Base-by-base conservation (phyloP, 495 filamentous ascomycete species). In the Glarea lozoyensis region DNA sequence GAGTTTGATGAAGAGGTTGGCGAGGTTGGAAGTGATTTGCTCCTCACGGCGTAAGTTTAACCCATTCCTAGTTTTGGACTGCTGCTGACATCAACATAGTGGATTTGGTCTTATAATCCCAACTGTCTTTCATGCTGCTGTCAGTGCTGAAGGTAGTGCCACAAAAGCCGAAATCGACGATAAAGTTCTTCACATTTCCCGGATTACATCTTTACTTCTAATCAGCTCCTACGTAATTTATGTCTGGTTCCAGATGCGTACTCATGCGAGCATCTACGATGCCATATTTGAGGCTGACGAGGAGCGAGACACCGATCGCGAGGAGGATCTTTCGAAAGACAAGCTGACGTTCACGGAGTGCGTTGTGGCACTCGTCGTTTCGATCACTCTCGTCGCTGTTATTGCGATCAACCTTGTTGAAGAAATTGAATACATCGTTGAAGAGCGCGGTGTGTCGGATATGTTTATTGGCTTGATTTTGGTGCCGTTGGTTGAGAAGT, bases 401-500 rank as follows among this genome's bases (percentile, higher is more conserved):
- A 84, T 88, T 36, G 83, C 89, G 20, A 76, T 90, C 11, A 84
- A 84, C 56, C 65, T 96, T 23, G 89, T 96, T 31, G 64, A 79
- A 40, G 69, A 94, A 49, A 95, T 96, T 48, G 69, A 81, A 35
- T 71, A 59, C 52, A 79, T 96, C 9, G 87, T 94, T 11, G 48
- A 57, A 34, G 39, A 41, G 3, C 32, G 56, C 4, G 63, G 70
- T 33, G 70, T 96, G 13, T 80, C 75, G 1, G 89, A 96, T 54
- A 77, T 78, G 13, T 88, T 88, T 57, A 75, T 89, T 61, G 86
- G 86, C 37, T 62, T 89, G 47, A 86, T 86, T 41, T 65, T 87
- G 2, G 66, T 88, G 0, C 90, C 89, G 2, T 67, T 96, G 1
- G 88, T 94, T 5, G 89, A 95, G 55, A 96, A 96, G 57, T 82